phyloP scores from a whole-genome alignment of 2,329 filamentous ascomycete species.

The Berkeleyomyces basicola region DNA sequence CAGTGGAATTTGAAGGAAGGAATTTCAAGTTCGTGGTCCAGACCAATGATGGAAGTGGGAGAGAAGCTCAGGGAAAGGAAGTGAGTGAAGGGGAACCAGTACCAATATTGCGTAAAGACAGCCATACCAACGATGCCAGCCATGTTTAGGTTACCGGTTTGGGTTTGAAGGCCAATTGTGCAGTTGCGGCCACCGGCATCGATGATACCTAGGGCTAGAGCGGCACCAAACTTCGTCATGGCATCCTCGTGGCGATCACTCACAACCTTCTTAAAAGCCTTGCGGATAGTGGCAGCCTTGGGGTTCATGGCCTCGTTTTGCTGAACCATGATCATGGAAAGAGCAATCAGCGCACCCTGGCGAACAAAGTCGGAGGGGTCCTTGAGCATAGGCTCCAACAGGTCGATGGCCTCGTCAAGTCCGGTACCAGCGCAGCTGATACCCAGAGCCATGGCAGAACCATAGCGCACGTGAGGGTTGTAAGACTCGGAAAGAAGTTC shows the following conservation, averaged over 20 bases:
- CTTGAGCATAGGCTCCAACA: constrained; percentile 98
- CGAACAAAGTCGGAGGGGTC: constrained; percentile 97
- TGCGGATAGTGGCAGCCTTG: constrained; percentile 79
- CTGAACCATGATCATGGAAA: constrained; percentile 98
- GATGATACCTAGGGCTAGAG: constrained; percentile 88
- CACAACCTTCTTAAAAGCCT: constrained; percentile 86
- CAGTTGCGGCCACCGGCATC: constrained; percentile 96
- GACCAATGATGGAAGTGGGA: constrained; percentile 88
- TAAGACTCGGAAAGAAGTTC: constrained; percentile 96
- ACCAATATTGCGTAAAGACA: constrained; percentile 99
- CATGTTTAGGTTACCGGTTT: constrained; percentile 98
- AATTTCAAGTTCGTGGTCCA: constrained; percentile 86
- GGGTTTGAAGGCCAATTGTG: constrained; percentile 92
- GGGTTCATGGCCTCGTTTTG: constrained; percentile 98
- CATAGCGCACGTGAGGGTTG: constrained; percentile 95
- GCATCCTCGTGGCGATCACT: constrained; percentile 93
- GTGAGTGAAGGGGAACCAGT: constrained; percentile 98
- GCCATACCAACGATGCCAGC: constrained; percentile 94
- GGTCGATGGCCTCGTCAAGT: constrained; percentile 85
- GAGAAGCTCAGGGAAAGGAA: constrained; percentile 92
- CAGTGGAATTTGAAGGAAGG: constrained; percentile 92
- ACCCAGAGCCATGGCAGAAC: constrained; percentile 93
- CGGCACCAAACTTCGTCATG: constrained; percentile 97
- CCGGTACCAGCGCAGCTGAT: constrained; percentile 96
- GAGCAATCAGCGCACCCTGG: constrained; percentile 82